Percentiles rank a stretch among this genome's conserved stretches.
Conservation (phyloP, 2,329 filamentous ascomycete genomes). For the Fusarium praegraminearum region DNA sequence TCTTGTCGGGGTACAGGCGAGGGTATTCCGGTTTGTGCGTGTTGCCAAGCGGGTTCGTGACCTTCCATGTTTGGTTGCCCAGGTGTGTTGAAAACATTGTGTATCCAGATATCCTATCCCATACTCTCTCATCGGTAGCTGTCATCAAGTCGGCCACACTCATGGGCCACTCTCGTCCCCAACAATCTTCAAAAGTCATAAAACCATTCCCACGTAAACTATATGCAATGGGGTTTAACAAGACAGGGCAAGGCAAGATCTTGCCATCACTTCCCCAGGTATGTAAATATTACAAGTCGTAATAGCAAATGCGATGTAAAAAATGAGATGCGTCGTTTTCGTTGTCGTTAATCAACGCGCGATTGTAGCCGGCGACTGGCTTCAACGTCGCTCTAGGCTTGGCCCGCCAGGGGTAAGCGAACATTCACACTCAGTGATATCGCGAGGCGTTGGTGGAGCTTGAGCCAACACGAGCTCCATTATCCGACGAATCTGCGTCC, state of each 20-base stretch:
- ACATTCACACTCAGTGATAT: conserved; percentile 51
- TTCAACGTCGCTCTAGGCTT: conserved; percentile 19
- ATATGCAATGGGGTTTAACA: conserved; percentile 46
- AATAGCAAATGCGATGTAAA: conserved; percentile 51
- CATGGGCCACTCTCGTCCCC: conserved; percentile 24
- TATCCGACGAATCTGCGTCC: conserved; percentile 58
- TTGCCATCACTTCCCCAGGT: conserved; percentile 36
- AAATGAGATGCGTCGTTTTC: conserved; percentile 47
- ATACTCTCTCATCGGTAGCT: conserved; percentile 54
- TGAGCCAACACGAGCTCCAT: conserved; percentile 55
- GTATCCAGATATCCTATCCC: conserved; percentile 57
- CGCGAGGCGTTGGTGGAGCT: conserved; percentile 53
- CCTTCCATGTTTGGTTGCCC: conserved; percentile 56
- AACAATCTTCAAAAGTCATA: conserved; percentile 44
- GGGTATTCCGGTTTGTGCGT: conserved; percentile 49
- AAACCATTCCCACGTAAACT: conserved; percentile 50
- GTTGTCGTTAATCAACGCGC: conserved; percentile 44
- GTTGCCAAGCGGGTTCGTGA: conserved; percentile 49
- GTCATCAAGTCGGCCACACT: conserved; percentile 52
- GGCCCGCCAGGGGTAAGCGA: conserved; percentile 8
- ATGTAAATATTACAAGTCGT: conserved; percentile 56
- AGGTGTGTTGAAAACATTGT: conserved; percentile 54
- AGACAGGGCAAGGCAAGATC: conserved; percentile 34
- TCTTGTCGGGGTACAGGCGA: conserved; percentile 51
- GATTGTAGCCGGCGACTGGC: conserved; percentile 13